Conservation (phyloP, 2,329 filamentous ascomycete species). For the Xylariaceae sp. region DNA sequence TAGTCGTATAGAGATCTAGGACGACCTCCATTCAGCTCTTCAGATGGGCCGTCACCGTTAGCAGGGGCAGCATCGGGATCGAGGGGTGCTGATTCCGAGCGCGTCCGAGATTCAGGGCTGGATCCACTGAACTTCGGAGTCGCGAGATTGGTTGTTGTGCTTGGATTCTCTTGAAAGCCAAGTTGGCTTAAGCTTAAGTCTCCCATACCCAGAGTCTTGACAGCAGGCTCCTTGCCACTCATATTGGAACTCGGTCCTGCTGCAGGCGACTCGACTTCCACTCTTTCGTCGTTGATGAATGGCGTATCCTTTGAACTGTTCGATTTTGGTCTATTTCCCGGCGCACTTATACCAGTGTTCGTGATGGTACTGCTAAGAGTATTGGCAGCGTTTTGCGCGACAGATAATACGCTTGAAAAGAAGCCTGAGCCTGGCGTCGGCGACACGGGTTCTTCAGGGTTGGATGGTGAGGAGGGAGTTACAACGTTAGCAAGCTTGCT, state of each 20-base stretch:
- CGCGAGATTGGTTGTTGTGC: constrained; percentile 50
- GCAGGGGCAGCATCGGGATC: constrained; percentile 35
- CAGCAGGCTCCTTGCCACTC: constrained; percentile 64
- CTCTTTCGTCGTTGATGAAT: constrained; percentile 33
- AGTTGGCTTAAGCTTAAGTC: constrained; percentile 86
- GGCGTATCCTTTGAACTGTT: constrained; percentile 32
- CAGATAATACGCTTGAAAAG: constrained; percentile 89
- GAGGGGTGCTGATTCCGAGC: constrained; percentile 56
- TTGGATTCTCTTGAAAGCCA: constrained; percentile 63
- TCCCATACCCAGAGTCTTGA: constrained; percentile 84
- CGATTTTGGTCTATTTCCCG: constrained; percentile 40
- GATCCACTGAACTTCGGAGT: constrained; percentile 50
- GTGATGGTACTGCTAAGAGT: constrained; percentile 69
- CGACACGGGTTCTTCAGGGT: constrained; percentile 56
- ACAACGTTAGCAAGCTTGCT: constrained; percentile 83
- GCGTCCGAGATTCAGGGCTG: constrained; percentile 39
- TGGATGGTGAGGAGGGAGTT: constrained; percentile 68
- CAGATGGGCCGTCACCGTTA: constrained; percentile 34
- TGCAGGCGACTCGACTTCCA: constrained; percentile 42
- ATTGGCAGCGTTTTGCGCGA: constrained; percentile 84
- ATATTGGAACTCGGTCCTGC: constrained; percentile 39
- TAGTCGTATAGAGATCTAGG: constrained; percentile 50
- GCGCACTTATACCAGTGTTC: constrained; percentile 55
- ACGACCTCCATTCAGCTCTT: constrained; percentile 35
- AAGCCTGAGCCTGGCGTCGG: constrained; percentile 63